A percentile compares a stretch with the other conserved stretches of the same genome.
Evolutionary conservation across 2,329 filamentous ascomycete genomes (phyloP).

Genomic region (Colletotrichum sp.): DNA sequence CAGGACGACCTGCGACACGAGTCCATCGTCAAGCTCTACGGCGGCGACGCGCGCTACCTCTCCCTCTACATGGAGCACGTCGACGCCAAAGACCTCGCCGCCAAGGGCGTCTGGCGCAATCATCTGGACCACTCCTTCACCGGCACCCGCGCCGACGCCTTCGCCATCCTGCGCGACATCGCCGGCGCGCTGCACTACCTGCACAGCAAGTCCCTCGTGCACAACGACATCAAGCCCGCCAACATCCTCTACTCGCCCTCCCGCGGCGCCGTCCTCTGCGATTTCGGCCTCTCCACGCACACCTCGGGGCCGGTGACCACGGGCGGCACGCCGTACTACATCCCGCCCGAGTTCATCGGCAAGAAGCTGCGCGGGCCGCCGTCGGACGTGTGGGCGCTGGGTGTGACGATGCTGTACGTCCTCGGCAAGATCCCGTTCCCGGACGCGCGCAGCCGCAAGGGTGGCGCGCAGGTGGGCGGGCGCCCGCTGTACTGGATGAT

Average conservation of each 20-base stretch:
- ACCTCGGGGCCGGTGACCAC: constrained; percentile 50
- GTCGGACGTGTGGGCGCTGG: constrained; percentile 65
- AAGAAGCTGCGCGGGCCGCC: constrained; percentile 57
- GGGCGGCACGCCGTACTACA: constrained; percentile 66
- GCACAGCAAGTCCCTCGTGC: constrained; percentile 57
- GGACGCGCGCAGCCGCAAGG: constrained; percentile 52
- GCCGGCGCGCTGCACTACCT: constrained; percentile 60
- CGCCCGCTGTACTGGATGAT: constrained; percentile 61
- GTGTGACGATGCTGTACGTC: constrained; percentile 66
- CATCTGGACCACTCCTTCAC: constrained; percentile 52
- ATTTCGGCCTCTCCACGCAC: constrained; percentile 62
- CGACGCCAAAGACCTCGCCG: constrained; percentile 59
- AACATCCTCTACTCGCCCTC: constrained; percentile 66
- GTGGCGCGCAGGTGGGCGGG: constrained; percentile 30
- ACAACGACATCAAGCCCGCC: constrained; percentile 68
- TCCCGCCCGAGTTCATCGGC: constrained; percentile 66
- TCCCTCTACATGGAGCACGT: constrained; percentile 68
- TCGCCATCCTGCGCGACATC: constrained; percentile 60
- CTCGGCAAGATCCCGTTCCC: constrained; percentile 61
- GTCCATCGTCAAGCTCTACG: constrained; percentile 63
- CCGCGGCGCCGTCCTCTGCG: constrained; percentile 64
- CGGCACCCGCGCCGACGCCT: constrained; percentile 53
- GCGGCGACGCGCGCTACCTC: constrained; percentile 64
- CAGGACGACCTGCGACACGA: constrained; percentile 61
- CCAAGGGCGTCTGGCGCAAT: constrained; percentile 54